Percentiles rank a stretch among this genome's conserved stretches.
These are phyloP conservation scores for Exobasidium cylindrosporum DNA, from an alignment of 1,284 basidiomycete genomes.

Conservation along the genomic window DNA sequence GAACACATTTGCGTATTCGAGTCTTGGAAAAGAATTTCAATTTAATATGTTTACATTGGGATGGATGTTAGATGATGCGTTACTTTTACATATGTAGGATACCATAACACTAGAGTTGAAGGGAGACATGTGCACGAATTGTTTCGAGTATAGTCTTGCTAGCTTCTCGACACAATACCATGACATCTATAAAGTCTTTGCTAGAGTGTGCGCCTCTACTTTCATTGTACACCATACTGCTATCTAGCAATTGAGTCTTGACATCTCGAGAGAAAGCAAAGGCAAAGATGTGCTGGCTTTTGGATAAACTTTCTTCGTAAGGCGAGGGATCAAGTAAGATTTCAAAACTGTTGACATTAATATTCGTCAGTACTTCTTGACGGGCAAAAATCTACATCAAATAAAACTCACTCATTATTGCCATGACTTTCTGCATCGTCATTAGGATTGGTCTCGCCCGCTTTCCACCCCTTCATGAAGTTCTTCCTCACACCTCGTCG, in stretches of 20 bases:
- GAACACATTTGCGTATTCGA: too few species aligned
- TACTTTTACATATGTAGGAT: background rate
- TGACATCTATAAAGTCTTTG: background rate
- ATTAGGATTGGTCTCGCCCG: slow-evolving; percentile 1
- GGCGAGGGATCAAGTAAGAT: slow-evolving; percentile 13
- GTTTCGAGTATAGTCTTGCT: background rate
- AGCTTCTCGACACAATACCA: slow-evolving; percentile 1
- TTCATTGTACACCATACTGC: background rate
- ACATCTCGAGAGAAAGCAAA: slow-evolving; percentile 6
- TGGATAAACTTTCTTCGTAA: slow-evolving; percentile 8
- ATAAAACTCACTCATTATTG: background rate
- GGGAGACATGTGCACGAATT: background rate
- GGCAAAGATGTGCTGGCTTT: slow-evolving; percentile 11
- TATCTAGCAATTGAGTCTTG: background rate
- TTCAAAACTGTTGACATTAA: background rate
- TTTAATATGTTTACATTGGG: background rate
- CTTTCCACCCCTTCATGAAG: slow-evolving; percentile 7
- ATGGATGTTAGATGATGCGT: background rate
- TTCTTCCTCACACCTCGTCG: background rate
- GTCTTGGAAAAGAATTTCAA: background rate
- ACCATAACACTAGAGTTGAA: background rate
- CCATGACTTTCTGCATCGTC: slow-evolving; percentile 5
- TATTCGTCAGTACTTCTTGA: too few species aligned
- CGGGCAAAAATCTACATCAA: too few species aligned
- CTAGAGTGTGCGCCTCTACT: background rate